Conservation (phyloP, 1,284 basidiomycete genomes). For the Neonothopanus nambi region DNA sequence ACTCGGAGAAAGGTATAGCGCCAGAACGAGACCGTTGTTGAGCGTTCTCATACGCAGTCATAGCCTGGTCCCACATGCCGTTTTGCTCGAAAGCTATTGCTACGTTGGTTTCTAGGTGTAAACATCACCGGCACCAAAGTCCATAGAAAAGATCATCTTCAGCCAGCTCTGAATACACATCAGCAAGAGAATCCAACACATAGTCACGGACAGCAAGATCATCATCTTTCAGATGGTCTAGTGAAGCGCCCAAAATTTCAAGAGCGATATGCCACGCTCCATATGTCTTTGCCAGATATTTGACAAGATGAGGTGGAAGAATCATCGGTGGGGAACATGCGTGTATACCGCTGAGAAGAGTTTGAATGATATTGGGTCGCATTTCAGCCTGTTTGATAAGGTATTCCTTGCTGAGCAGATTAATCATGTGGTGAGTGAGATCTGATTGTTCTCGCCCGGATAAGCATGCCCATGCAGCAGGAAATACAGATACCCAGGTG, state of each 20-base stretch:
- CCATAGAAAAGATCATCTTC: conserved; percentile 99
- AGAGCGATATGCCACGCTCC: conserved; percentile 93
- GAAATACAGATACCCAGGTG: conserved; percentile 90
- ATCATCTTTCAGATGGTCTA: conserved; percentile 78
- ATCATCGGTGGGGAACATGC: conserved; percentile 86
- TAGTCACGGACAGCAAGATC: conserved; percentile 83
- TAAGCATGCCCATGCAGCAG: conserved; percentile 87
- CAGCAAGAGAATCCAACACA: conserved; percentile 89
- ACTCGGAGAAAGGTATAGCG: conserved; percentile 88
- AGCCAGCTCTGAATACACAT: conserved; percentile 92
- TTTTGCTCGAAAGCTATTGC: conserved; percentile 96
- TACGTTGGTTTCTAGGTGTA: conserved; percentile 90
- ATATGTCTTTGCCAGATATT: conserved; percentile 96
- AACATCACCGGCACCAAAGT: conserved; percentile 87
- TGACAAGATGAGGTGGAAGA: conserved; percentile 93
- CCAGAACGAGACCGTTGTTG: conserved; percentile 87
- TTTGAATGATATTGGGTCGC: conserved; percentile 95
- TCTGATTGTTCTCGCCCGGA: conserved; percentile 88
- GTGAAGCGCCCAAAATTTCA: conserved; percentile 84
- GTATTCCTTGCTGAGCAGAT: conserved; percentile 91
- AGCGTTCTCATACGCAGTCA: conserved; percentile 87
- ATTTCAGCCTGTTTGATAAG: conserved; percentile 87
- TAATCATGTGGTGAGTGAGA: conserved; percentile 88
- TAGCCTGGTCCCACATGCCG: conserved; percentile 95
- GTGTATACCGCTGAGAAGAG: conserved; percentile 83